phyloP scores from a whole-genome alignment of 208 protist genomes.

The Leishmania mexicana region DNA sequence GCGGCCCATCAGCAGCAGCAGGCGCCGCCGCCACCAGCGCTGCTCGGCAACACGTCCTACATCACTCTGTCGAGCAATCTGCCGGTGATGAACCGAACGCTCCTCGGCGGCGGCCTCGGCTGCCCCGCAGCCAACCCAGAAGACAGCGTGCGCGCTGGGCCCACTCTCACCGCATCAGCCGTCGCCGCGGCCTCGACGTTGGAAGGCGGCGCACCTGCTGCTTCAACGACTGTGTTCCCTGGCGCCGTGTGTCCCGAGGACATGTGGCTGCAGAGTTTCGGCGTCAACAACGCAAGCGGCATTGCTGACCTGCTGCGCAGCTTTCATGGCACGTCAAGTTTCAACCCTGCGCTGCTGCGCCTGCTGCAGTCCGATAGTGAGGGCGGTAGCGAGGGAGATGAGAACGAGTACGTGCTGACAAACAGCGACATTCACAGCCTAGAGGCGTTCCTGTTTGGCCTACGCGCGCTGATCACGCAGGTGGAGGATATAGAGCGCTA shows the following conservation, averaged over 20 bases:
- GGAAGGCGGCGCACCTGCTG: background rate
- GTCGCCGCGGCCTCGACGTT: background rate
- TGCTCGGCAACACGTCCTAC: constrained; percentile 31
- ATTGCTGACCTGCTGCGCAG: constrained; percentile 8
- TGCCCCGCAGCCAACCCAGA: background rate
- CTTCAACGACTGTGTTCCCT: background rate
- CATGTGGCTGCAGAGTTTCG: background rate
- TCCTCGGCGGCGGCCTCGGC: background rate
- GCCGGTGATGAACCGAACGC: constrained; percentile 20
- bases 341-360: background rate
- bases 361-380: constrained; percentile 26
- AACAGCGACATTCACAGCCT: constrained; percentile 88
- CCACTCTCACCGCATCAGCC: too few species aligned
- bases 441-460: constrained; percentile 85
- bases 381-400: constrained; percentile 29
- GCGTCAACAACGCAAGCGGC: background rate
- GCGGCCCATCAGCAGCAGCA: constrained; percentile 32
- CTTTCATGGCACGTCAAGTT: constrained; percentile 1
- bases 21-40: constrained; percentile 27
- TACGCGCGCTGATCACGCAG: constrained; percentile 68
- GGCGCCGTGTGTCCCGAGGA: background rate
- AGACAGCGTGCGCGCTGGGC: background rate
- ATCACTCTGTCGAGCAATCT: constrained; percentile 12
- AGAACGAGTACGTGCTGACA: constrained; percentile 71
- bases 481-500: constrained; percentile 72